Percentiles rank a stretch among this genome's conserved stretches.
Evolutionary conservation across 768 basidiomycete genomes (phyloP).

Genomic region (Pluteus cervinus): DNA sequence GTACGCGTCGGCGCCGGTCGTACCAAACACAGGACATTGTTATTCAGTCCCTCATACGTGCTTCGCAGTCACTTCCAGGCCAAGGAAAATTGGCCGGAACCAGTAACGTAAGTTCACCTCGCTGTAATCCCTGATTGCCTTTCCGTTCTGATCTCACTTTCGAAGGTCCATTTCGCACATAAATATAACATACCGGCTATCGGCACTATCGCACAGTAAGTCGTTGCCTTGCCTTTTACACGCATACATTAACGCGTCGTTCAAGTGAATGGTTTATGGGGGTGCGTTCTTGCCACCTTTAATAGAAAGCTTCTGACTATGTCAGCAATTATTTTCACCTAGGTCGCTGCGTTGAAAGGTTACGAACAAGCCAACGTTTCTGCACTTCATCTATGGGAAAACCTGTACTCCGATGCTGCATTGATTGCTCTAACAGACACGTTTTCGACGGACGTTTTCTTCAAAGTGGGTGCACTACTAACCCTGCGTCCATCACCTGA

Average conservation of each 20-base stretch:
- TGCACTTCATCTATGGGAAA: slow-evolving; percentile 85
- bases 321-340: slow-evolving; percentile 2
- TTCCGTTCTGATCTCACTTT: slow-evolving; percentile 2
- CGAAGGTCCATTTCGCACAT: slow-evolving; percentile 78
- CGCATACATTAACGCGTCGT: slow-evolving; percentile 7
- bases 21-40: slow-evolving; percentile 75
- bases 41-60: slow-evolving; percentile 61
- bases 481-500: neutral
- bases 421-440: slow-evolving; percentile 91
- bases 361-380: slow-evolving; percentile 70
- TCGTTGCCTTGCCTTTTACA: slow-evolving; percentile 10
- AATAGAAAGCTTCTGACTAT: slow-evolving; percentile 1
- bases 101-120: slow-evolving; percentile 66
- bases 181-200: slow-evolving; percentile 61
- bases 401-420: slow-evolving; percentile 47
- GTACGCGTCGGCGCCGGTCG: slow-evolving; percentile 75
- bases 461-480: slow-evolving; percentile 52
- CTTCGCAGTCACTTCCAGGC: slow-evolving; percentile 40
- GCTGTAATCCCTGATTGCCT: neutral
- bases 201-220: slow-evolving; percentile 86
- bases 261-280: slow-evolving; percentile 89
- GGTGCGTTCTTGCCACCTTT: slow-evolving; percentile 33
- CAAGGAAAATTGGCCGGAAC: slow-evolving; percentile 71
- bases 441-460: slow-evolving; percentile 84
- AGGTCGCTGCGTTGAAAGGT: slow-evolving; percentile 81